Evolutionary conservation across 345 rosid species (phyloP).

Genomic region (Eucalyptus erythrocorys): DNA sequence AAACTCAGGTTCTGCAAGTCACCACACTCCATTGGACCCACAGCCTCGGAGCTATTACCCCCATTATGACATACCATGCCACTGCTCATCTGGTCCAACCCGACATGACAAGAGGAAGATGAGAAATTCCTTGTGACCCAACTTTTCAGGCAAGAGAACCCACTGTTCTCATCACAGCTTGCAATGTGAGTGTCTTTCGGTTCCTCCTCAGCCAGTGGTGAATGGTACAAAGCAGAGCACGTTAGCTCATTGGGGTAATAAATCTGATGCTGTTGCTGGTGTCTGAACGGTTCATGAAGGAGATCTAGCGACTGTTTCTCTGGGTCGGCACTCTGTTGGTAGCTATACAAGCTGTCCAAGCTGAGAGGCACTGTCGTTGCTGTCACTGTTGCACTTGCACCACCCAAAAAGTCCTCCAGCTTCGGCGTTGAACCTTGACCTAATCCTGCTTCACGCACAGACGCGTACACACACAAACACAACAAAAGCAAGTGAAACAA

Average conservation of each 20-base stretch:
- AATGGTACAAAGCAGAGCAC: not conserved
- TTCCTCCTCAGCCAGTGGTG: not conserved
- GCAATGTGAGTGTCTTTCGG: not conserved
- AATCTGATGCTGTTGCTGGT: not conserved
- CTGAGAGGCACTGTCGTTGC: slow-evolving; percentile 2
- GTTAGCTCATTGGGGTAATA: not conserved
- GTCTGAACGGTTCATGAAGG: not conserved
- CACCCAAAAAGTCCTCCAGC: slow-evolving; percentile 68
- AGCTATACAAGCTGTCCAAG: slow-evolving; percentile 7
- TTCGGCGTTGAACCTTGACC: slow-evolving; percentile 46
- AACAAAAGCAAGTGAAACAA: not conserved
- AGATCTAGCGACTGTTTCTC: not conserved
- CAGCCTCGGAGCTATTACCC: not conserved
- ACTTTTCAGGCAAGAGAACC: not conserved
- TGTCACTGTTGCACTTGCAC: slow-evolving; percentile 8
- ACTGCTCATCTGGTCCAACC: not conserved
- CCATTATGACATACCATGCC: not conserved
- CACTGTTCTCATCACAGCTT: not conserved
- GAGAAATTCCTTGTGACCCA: not conserved
- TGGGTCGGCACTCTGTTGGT: not conserved
- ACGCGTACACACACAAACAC: not conserved
- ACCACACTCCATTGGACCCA: slow-evolving; percentile 6
- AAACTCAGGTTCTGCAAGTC: slow-evolving; percentile 29
- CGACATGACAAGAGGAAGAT: not conserved
- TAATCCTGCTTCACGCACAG: slow-evolving; percentile 12